Conservation (phyloP, 306 rosid species). For the Prunus padus region DNA sequence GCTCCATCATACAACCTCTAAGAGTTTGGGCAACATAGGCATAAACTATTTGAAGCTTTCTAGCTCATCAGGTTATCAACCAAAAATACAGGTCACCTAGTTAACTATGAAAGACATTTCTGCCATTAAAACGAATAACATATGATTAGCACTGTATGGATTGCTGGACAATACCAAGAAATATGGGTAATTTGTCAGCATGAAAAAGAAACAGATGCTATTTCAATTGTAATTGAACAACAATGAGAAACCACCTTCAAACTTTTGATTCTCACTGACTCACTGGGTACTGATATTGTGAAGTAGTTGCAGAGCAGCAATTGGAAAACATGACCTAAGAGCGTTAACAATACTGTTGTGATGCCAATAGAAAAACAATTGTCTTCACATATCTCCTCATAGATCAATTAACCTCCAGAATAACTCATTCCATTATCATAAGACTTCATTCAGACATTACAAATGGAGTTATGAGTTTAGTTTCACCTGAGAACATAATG, state of each 20-base stretch:
- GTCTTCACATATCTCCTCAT: neutral
- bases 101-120: neutral
- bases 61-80: neutral
- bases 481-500: neutral
- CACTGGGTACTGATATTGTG: neutral
- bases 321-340: neutral
- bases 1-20: neutral
- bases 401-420: neutral
- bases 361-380: neutral
- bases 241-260: neutral
- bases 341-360: neutral
- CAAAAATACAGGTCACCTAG: neutral
- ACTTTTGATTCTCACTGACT: neutral
- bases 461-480: neutral
- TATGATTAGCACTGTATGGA: neutral
- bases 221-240: neutral
- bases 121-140: neutral
- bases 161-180: neutral
- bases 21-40: neutral
- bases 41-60: neutral
- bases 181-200: neutral
- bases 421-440: neutral
- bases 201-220: neutral
- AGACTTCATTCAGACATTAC: neutral
- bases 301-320: neutral